Conservation (phyloP, 176 grass and related monocot species). For the Raddia distichophylla region DNA sequence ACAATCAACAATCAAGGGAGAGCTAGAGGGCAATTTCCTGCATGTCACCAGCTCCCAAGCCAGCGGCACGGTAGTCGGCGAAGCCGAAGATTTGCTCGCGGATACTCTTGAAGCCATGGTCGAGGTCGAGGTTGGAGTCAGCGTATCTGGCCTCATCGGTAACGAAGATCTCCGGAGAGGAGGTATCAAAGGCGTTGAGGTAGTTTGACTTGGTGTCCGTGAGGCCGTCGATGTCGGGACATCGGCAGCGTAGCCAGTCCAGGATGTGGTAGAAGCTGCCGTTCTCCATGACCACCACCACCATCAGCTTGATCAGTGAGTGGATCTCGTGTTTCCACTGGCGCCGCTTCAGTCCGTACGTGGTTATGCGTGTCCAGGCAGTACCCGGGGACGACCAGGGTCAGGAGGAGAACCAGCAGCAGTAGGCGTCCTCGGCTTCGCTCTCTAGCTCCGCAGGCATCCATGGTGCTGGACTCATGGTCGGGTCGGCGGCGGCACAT, state of each 20-base stretch:
- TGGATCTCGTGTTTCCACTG: constrained; percentile 83
- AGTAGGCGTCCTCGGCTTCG: constrained; percentile 33
- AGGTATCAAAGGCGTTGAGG: constrained; percentile 79
- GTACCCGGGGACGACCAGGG: constrained; percentile 55
- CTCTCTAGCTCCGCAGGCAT: background rate
- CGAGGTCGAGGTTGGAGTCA: constrained; percentile 87
- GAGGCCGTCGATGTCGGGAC: constrained; percentile 89
- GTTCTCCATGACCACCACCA: constrained; percentile 95
- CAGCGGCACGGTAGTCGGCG: constrained; percentile 58
- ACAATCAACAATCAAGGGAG: background rate
- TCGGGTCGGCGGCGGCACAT: background rate
- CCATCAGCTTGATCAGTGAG: constrained; percentile 85
- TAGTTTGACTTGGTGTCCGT: constrained; percentile 78
- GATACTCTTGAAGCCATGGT: constrained; percentile 95
- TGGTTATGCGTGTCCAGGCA: constrained; percentile 56
- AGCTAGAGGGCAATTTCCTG: too few species aligned
- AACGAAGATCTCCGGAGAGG: constrained; percentile 76
- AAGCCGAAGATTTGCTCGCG: constrained; percentile 96
- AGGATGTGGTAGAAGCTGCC: constrained; percentile 95
- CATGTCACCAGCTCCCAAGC: too few species aligned
- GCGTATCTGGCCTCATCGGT: constrained; percentile 79
- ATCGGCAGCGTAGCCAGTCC: constrained; percentile 62
- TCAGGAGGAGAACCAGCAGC: constrained; percentile 23
- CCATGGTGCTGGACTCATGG: constrained; percentile 34
- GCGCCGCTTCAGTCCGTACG: constrained; percentile 41